A percentile compares a stretch with the other conserved stretches of the same genome.
These are phyloP conservation scores for Vairimorpha necatrix DNA, from an alignment of 371 early-diverging fungal genomes.

Conservation along the genomic window DNA sequence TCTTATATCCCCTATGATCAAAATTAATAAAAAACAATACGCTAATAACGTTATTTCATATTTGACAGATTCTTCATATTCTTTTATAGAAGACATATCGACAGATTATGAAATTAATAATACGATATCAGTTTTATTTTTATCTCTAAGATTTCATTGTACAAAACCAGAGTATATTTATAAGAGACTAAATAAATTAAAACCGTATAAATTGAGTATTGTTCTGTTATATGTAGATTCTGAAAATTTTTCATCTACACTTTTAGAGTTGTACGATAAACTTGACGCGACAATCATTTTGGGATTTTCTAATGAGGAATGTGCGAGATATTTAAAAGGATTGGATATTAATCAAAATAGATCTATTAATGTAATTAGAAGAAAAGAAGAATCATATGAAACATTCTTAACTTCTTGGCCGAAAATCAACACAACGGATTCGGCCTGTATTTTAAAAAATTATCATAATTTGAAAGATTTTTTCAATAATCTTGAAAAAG, in stretches of 20 bases:
- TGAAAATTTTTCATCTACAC: slow-evolving; percentile 27
- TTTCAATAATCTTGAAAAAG: slow-evolving; percentile 14
- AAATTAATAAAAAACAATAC: slow-evolving; percentile 44
- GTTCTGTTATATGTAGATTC: slow-evolving; percentile 51
- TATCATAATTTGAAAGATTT: slow-evolving; percentile 27
- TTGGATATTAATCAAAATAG: slow-evolving; percentile 43
- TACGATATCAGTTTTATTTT: slow-evolving; percentile 49
- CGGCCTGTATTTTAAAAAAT: slow-evolving; percentile 6
- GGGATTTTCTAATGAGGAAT: slow-evolving; percentile 51
- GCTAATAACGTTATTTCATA: slow-evolving; percentile 51
- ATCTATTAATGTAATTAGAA: slow-evolving; percentile 36
- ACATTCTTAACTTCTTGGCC: slow-evolving; percentile 48
- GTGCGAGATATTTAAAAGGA: slow-evolving; percentile 49
- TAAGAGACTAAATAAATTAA: slow-evolving; percentile 48
- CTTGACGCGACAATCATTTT: slow-evolving; percentile 39
- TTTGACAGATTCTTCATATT: slow-evolving; percentile 45
- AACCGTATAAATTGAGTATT: slow-evolving; percentile 46
- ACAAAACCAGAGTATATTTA: slow-evolving; percentile 61
- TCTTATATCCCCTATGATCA: slow-evolving; percentile 49
- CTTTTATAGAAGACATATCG: slow-evolving; percentile 35
- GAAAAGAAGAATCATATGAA: slow-evolving; percentile 24
- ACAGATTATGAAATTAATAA: slow-evolving; percentile 58
- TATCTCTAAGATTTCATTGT: slow-evolving; percentile 55
- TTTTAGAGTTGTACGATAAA: slow-evolving; percentile 44
- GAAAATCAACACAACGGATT: slow-evolving; percentile 51